Evolutionary conservation across 495 filamentous ascomycete species (phyloP).

Genomic region (Lichenothelia convexa): DNA sequence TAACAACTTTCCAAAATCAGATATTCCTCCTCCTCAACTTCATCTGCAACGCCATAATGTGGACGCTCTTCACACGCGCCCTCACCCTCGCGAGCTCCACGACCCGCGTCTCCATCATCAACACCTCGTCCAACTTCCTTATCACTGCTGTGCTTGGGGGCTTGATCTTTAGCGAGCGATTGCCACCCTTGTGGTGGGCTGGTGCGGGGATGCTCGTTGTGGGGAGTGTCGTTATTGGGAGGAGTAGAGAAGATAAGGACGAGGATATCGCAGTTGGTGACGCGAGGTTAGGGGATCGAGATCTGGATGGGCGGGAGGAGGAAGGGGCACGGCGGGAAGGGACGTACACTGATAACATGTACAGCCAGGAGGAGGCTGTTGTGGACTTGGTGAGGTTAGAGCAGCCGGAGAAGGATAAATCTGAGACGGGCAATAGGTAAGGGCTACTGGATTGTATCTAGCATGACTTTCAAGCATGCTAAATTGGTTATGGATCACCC

Average conservation of each 20-base stretch:
- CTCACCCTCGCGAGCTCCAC: conserved; percentile 68
- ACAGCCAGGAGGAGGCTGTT: too few species aligned
- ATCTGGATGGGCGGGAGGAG: too few species aligned
- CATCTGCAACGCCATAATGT: conserved; percentile 85
- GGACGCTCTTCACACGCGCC: conserved; percentile 73
- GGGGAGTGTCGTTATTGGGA: conserved; percentile 79
- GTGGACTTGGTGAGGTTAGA: too few species aligned
- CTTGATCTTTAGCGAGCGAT: conserved; percentile 48
- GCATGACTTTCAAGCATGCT: too few species aligned
- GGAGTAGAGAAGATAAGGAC: conserved; percentile 44
- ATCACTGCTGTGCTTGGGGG: conserved; percentile 72
- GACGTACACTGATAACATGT: too few species aligned
- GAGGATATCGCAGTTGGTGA: too few species aligned
- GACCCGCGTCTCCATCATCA: conserved; percentile 80
- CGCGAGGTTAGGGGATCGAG: too few species aligned
- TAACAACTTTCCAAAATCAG: conserved; percentile 26
- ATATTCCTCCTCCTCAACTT: conserved; percentile 77
- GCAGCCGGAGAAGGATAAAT: too few species aligned
- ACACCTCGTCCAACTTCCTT: conserved; percentile 85
- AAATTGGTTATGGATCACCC: too few species aligned
- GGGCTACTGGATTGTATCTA: too few species aligned
- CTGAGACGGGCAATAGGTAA: too few species aligned
- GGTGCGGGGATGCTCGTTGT: conserved; percentile 71
- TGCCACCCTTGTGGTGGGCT: conserved; percentile 72
- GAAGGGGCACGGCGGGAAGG: too few species aligned